Conservation (phyloP, 2,329 filamentous ascomycete genomes). For the Metarhizium brunneum region DNA sequence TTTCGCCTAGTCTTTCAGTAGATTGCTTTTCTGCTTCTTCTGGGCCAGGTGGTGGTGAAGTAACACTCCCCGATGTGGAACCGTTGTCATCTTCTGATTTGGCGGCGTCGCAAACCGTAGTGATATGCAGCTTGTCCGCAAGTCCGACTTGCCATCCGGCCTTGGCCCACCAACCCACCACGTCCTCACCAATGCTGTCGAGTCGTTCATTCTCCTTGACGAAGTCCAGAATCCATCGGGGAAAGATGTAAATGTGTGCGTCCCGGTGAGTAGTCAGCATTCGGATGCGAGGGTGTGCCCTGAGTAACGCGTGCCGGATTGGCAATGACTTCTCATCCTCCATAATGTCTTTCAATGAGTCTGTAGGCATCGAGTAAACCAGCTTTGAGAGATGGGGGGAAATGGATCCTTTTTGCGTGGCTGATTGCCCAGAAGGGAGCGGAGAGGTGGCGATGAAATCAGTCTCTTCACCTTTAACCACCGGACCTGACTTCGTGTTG, state of each 20-base stretch:
- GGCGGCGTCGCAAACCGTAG: slow-evolving; percentile 44
- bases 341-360: slow-evolving; percentile 75
- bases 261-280: slow-evolving; percentile 81
- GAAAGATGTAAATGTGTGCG: slow-evolving; percentile 91
- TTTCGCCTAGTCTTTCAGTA: background rate
- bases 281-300: slow-evolving; percentile 64
- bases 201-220: slow-evolving; percentile 70
- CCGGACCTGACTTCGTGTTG: slow-evolving; percentile 65
- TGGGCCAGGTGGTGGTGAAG: slow-evolving; percentile 14
- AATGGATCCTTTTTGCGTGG: slow-evolving; percentile 47
- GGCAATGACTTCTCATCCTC: slow-evolving; percentile 67
- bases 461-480: slow-evolving; percentile 82
- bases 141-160: slow-evolving; percentile 81
- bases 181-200: slow-evolving; percentile 83
- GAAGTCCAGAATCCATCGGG: slow-evolving; percentile 82
- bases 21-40: background rate
- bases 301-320: slow-evolving; percentile 66
- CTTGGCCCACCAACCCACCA: slow-evolving; percentile 94
- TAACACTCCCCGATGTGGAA: slow-evolving; percentile 18
- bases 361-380: slow-evolving; percentile 79
- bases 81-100: slow-evolving; percentile 28
- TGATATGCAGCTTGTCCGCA: slow-evolving; percentile 65
- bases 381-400: slow-evolving; percentile 64
- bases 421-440: slow-evolving; percentile 43
- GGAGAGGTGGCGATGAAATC: slow-evolving; percentile 81